These are phyloP conservation scores for Kodamaea alishanica DNA, from an alignment of 1,139 yeast species.

Conservation along the genomic window DNA sequence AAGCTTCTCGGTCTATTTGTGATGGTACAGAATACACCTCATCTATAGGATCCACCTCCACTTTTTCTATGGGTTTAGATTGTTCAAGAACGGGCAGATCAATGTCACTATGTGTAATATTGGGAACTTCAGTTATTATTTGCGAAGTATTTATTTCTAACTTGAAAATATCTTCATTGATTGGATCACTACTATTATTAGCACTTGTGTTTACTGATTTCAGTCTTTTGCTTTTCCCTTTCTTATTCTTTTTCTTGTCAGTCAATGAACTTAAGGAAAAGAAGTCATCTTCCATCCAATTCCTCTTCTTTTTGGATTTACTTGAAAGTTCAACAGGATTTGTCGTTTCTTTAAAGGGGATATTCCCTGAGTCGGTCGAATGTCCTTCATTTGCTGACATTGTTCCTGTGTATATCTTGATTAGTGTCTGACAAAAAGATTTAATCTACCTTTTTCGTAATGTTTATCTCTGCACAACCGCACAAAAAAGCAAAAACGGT, in stretches of 20 bases:
- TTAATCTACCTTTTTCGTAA: too few relatives aligned
- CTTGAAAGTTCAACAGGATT: neutral
- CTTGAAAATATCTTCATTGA: too few relatives aligned
- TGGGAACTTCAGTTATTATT: too few relatives aligned
- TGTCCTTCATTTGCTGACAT: too few relatives aligned
- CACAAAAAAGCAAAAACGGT: too few relatives aligned
- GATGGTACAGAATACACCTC: constrained; percentile 1
- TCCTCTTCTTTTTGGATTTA: constrained; percentile 10
- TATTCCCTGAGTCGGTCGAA: too few relatives aligned
- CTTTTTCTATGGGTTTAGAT: neutral
- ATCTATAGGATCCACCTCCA: neutral
- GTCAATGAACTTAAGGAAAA: constrained; percentile 13
- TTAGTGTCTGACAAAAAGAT: too few relatives aligned
- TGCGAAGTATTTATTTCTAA: too few relatives aligned
- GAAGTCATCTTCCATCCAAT: constrained; percentile 16
- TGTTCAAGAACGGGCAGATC: neutral
- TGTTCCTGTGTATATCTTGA: too few relatives aligned
- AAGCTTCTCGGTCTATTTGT: constrained; percentile 1
- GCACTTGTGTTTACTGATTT: constrained; percentile 3
- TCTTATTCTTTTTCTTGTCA: constrained; percentile 19
- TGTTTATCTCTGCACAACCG: too few relatives aligned
- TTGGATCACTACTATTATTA: neutral
- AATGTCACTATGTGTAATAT: too few relatives aligned
- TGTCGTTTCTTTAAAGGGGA: too few relatives aligned
- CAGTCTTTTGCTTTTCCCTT: constrained; percentile 16